Percentiles rank a stretch among this genome's conserved stretches.
Evolutionary conservation across 2,329 filamentous ascomycete genomes (phyloP).

Genomic region (Paecilomyces variotii): DNA sequence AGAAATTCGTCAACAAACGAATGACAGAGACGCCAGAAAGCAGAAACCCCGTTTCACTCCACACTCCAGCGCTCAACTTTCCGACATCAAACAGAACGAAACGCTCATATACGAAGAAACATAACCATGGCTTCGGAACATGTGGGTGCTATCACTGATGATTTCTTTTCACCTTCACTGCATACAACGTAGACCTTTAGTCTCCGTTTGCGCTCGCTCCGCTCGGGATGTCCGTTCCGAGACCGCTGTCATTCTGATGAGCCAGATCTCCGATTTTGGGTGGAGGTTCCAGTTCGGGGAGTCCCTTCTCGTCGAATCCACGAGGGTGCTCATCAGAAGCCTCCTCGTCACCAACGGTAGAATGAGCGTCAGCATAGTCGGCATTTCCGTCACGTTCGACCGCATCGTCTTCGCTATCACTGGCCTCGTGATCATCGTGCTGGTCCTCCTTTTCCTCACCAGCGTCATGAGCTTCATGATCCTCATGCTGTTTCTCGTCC

Average conservation of each 20-base stretch:
- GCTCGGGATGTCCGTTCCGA: constrained; percentile 19
- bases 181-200: background rate
- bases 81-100: background rate
- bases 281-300: constrained; percentile 5
- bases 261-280: constrained; percentile 11
- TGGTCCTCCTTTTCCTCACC: constrained; percentile 7
- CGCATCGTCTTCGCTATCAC: constrained; percentile 2
- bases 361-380: background rate
- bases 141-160: background rate
- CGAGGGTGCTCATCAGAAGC: background rate
- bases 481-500: constrained; percentile 19
- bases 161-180: background rate
- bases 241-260: constrained; percentile 20
- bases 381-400: constrained; percentile 3
- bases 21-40: background rate
- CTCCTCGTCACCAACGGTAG: background rate
- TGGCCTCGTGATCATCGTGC: constrained; percentile 7
- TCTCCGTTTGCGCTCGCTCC: constrained; percentile 7
- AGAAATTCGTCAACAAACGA: background rate
- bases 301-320: background rate
- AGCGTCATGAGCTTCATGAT: constrained; percentile 5
- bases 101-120: background rate
- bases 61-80: background rate
- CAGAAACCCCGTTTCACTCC: background rate
- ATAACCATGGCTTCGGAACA: constrained; percentile 7